These are phyloP conservation scores for Talaromyces atroroseus DNA, from an alignment of 2,329 filamentous ascomycete species.

Conservation along the genomic window DNA sequence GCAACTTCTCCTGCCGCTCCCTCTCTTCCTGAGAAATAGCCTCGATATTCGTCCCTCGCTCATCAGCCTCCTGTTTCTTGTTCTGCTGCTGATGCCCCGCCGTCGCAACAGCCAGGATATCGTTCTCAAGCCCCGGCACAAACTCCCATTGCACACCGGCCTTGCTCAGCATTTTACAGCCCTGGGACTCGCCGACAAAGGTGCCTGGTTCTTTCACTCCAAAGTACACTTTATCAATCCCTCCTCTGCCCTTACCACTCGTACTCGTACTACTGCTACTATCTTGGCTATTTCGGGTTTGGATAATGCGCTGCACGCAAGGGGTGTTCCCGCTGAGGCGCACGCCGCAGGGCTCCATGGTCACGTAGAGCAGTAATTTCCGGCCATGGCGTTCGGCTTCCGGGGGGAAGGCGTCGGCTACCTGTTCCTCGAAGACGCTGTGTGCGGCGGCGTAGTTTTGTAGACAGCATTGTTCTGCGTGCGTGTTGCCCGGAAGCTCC, in stretches of 20 bases:
- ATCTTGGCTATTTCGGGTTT: constrained; percentile 32
- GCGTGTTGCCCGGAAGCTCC: constrained; percentile 86
- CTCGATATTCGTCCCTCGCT: constrained; percentile 30
- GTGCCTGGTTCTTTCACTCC: constrained; percentile 85
- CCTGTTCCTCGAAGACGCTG: constrained; percentile 29
- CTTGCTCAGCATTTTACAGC: constrained; percentile 62
- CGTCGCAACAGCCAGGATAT: constrained; percentile 76
- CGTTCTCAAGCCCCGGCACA: constrained; percentile 68
- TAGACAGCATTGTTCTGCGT: constrained; percentile 91
- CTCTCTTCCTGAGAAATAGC: constrained; percentile 36
- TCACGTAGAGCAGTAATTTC: constrained; percentile 71
- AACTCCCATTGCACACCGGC: constrained; percentile 69
- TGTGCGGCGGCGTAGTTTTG: constrained; percentile 53
- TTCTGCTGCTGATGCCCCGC: constrained; percentile 61
- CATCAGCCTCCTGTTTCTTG: constrained; percentile 21
- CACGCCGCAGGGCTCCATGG: constrained; percentile 60
- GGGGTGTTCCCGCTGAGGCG: constrained; percentile 43
- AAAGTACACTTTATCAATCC: constrained; percentile 73
- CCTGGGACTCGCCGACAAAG: constrained; percentile 79
- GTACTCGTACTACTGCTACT: no score
- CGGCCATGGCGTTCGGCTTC: constrained; percentile 3
- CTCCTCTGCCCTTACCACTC: constrained; percentile 43
- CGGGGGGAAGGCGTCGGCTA: constrained; percentile 37
- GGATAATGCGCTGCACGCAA: constrained; percentile 70
- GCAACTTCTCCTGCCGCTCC: constrained; percentile 31